Percentiles rank a stretch among this genome's conserved stretches.
These are phyloP conservation scores for fission yeast (Schizosaccharomyces pombe) DNA, from an alignment of 805 yeast genomes.

Conservation along the genomic window DNA sequence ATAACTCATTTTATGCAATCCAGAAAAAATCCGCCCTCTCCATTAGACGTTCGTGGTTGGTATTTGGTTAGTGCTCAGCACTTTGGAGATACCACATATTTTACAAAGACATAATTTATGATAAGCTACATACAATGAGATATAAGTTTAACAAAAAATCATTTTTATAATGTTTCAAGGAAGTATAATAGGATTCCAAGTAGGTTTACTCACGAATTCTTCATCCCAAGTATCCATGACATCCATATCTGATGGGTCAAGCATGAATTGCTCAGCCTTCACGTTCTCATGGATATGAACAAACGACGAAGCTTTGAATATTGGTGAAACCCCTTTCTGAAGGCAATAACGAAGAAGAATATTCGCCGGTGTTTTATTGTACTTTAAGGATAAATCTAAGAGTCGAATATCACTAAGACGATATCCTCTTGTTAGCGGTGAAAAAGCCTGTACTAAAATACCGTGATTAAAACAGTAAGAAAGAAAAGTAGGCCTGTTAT, in stretches of 20 bases:
- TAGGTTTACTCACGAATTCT: background rate
- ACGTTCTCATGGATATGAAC: background rate
- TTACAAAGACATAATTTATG: background rate
- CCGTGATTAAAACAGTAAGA: conserved; percentile 23
- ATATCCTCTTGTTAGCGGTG: conserved; percentile 36
- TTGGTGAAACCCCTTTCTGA: background rate
- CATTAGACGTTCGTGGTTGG: background rate
- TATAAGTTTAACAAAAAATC: background rate
- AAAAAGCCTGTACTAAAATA: conserved; percentile 35
- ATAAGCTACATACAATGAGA: background rate
- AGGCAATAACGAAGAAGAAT: conserved; percentile 19
- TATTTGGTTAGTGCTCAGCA: background rate
- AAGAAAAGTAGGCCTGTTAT: conserved; percentile 20
- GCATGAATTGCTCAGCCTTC: background rate
- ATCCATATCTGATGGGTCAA: background rate
- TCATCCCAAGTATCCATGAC: background rate
- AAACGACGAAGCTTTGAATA: background rate
- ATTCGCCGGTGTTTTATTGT: conserved; percentile 23
- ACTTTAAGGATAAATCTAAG: conserved; percentile 18
- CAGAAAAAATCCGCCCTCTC: background rate
- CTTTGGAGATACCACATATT: background rate
- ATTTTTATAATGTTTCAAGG: background rate
- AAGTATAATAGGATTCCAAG: background rate
- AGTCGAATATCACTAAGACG: conserved; percentile 19
- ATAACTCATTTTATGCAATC: background rate